Base-by-base conservation (phyloP, 2,329 filamentous ascomycete genomes). In the Fusarium piperis region DNA sequence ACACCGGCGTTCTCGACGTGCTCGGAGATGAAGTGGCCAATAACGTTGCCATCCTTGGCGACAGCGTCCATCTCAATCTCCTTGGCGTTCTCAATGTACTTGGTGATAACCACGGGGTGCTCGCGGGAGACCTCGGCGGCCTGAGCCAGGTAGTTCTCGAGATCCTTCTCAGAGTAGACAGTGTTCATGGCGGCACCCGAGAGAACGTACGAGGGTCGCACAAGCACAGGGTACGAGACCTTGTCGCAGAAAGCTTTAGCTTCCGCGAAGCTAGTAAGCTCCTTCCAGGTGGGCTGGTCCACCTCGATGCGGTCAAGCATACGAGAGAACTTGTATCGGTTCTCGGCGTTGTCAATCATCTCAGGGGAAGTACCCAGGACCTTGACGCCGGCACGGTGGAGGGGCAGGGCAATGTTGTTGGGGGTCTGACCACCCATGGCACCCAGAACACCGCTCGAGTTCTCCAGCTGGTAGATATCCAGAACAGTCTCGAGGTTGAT, bases 31-130 rank as follows among this genome's bases (percentile, higher is more conserved):
- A 98, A 98, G 81, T 98, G 96, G 13, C 95, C 94, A 64, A 98
- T 90, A 83, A 98, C 93, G 61, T 89, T 91, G 78, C 96, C 96
- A 75, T 97, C 92, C 77, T 91, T 92, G 60, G 95, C 96, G 48
- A 99, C 96, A 41, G 96, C 96, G 77, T 99, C 96, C 96, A 99
- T 98, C 83, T 99, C 96, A 71, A 99, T 98, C 82, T 99, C 96
- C 87, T 99, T 98, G 73, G 96, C 96, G 74, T 97, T 96, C 86
- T 99, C 96, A 74, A 99, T 98, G 84, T 98, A 99, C 85, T 99
- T 99, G 68, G 95, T 98, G 78, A 99, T 98, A 68, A 99, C 96
- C 12, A 99, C 96, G 1, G 96, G 96, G 81, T 98, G 94, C 70
- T 98, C 95, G 70, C 93, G 91, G 7, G 96, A 98, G 52, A 99